phyloP scores from a whole-genome alignment of 306 rosid species.

The Glycyrrhiza uralensis region DNA sequence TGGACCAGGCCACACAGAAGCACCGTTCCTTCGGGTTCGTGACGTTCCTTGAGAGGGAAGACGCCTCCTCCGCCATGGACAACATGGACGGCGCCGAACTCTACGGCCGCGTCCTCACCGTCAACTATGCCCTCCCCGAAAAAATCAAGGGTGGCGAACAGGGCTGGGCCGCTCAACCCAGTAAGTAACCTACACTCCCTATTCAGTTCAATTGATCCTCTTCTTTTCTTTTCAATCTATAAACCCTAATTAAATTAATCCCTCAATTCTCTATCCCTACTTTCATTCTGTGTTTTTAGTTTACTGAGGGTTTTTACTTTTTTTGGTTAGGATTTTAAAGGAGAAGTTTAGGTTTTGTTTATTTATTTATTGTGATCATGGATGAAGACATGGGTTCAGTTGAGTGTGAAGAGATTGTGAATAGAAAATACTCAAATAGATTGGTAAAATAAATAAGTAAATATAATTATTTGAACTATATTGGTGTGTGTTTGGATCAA shows the following conservation, averaged over 20 bases:
- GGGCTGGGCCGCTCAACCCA: conserved; percentile 99
- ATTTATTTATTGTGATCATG: too few species aligned
- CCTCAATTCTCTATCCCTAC: background rate
- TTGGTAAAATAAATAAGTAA: too few species aligned
- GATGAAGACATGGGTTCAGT: background rate
- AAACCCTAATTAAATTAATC: background rate
- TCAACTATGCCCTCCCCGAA: conserved; percentile 90
- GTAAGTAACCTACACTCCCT: conserved; percentile 21
- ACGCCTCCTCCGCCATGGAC: conserved; percentile 93
- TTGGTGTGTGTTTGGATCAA: too few species aligned
- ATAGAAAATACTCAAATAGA: too few species aligned
- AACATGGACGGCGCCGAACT: conserved; percentile 98
- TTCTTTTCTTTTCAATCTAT: background rate
- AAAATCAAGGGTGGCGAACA: conserved; percentile 93
- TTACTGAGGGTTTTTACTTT: background rate
- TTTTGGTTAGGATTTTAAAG: background rate
- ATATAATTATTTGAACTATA: too few species aligned
- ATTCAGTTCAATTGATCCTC: background rate
- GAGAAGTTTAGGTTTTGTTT: background rate
- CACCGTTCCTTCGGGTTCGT: conserved; percentile 97
- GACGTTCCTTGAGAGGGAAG: conserved; percentile 87
- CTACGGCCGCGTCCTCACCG: conserved; percentile 94
- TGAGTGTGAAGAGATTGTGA: background rate
- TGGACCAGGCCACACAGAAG: conserved; percentile 95
- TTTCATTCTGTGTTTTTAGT: too few species aligned